Base-by-base conservation (phyloP, 1,284 basidiomycete species). In the Irpex lacteus region DNA sequence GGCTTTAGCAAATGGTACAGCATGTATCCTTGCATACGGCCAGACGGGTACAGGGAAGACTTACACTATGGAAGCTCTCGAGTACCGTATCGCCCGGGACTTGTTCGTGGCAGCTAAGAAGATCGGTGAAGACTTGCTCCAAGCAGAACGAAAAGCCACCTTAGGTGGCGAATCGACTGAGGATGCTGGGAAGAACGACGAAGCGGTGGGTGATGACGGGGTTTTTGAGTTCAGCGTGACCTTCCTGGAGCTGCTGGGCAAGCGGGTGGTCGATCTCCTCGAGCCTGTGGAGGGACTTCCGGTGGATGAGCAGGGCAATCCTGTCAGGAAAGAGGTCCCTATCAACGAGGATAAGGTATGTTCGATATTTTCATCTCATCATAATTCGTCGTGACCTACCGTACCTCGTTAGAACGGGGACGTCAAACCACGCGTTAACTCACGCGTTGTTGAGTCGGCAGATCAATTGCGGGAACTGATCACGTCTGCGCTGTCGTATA, bases 21-120 rank as follows among this genome's bases (percentile, higher is more conserved):
- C 71, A 5, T 77, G 75, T 63, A 70, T 77, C 44, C 70, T 77
- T 9, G 74, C 76, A 8, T 77, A 75, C 60, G 74, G 75, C 1
- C 74, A 76, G 64, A 75, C 74, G 1, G 73, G 75, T 11, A 68
- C 71, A 4, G 75, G 75, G 1, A 76, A 76, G 66, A 76, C 75
- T 1, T 75, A 66, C 64, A 76, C 75, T 2, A 76, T 76, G 74
- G 74, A 75, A 54, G 72, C 69, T 4, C 59, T 77, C 53, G 75
- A 76, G 63, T 69, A 70, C 57, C 68, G 72, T 26, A 67, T 77
- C 62, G 74, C 76, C 3, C 70, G 73, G 32, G 74, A 76, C 66
- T 69, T 76, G 1, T 77, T 77, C 58, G 57, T 67, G 2, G 67
- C 66, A 0, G 74, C 73, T 2, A 60, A 68, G 11, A 54, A 62